Percentiles rank a stretch among this genome's conserved stretches.
Evolutionary conservation across 805 yeast genomes (phyloP).

Genomic region (Lachancea waltii): DNA sequence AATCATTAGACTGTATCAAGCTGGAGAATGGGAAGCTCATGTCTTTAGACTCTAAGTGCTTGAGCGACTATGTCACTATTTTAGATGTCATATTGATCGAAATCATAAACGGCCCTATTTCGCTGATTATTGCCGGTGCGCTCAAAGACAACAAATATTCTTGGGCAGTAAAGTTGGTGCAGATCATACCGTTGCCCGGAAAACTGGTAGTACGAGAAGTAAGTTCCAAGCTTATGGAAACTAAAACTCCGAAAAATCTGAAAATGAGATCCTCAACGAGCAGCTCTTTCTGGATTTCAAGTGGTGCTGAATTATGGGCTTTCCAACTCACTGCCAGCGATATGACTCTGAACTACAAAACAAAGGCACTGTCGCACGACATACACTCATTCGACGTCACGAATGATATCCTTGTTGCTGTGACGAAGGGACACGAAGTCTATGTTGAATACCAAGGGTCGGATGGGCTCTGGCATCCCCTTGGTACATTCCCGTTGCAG

Average conservation of each 20-base stretch:
- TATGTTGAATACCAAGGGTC: not conserved
- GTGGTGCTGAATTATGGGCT: not conserved
- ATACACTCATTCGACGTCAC: conserved; percentile 2
- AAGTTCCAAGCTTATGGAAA: not conserved
- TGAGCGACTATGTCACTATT: not conserved
- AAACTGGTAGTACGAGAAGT: conserved; percentile 3
- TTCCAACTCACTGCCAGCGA: not conserved
- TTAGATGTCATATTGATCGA: not conserved
- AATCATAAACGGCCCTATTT: not conserved
- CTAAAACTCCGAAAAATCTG: not conserved
- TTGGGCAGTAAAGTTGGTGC: conserved; percentile 1
- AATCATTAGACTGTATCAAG: conserved; percentile 26
- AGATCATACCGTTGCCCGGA: conserved; percentile 8
- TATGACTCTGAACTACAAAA: not conserved
- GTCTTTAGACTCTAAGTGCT: conserved; percentile 13
- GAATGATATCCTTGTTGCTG: conserved; percentile 1
- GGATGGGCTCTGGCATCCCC: conserved; percentile 2
- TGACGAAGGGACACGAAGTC: not conserved
- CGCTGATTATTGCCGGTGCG: conserved; percentile 1
- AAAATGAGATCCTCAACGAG: not conserved
- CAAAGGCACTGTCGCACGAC: not conserved
- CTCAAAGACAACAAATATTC: not conserved
- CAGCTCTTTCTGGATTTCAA: not conserved
- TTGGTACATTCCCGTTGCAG: not conserved
- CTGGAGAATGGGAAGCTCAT: conserved; percentile 23